phyloP scores from a whole-genome alignment of 495 filamentous ascomycete genomes.

The Rhizodiscina lignyota region DNA sequence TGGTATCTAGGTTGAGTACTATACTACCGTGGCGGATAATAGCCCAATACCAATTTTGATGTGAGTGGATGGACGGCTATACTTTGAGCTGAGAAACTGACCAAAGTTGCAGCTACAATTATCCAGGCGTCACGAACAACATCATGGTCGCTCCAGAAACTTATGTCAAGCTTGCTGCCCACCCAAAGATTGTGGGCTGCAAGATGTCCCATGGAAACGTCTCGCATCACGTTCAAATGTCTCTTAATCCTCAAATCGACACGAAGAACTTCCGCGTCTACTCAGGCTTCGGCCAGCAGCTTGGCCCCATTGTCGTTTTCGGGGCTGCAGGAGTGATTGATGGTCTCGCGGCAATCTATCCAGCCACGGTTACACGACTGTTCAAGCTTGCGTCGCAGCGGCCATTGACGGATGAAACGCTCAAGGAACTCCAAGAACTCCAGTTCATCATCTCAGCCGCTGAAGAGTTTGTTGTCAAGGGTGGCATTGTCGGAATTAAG shows the following conservation, averaged over 20 bases:
- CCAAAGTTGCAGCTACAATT: slow-evolving; percentile 35
- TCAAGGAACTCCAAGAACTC: slow-evolving; percentile 27
- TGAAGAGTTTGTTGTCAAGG: slow-evolving; percentile 41
- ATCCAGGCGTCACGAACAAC: slow-evolving; percentile 48
- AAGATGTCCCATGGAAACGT: slow-evolving; percentile 54
- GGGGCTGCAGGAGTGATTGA: slow-evolving; percentile 48
- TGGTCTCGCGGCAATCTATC: slow-evolving; percentile 44
- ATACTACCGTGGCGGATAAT: slow-evolving; percentile 11
- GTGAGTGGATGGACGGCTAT: slow-evolving; percentile 3
- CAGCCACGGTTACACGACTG: slow-evolving; percentile 37
- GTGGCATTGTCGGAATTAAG: slow-evolving; percentile 43
- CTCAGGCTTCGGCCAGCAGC: slow-evolving; percentile 49
- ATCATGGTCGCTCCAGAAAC: slow-evolving; percentile 36
- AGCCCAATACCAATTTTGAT: slow-evolving; percentile 16
- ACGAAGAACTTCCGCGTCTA: slow-evolving; percentile 38
- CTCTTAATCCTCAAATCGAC: slow-evolving; percentile 29
- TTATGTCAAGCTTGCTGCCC: slow-evolving; percentile 33
- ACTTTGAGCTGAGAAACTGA: not conserved
- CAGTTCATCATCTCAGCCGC: slow-evolving; percentile 39
- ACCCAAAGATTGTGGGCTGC: slow-evolving; percentile 47
- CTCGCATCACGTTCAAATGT: slow-evolving; percentile 41
- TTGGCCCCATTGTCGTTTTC: slow-evolving; percentile 40
- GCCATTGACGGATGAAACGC: slow-evolving; percentile 18
- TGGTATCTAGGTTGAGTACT: too few species aligned
- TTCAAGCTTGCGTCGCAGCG: slow-evolving; percentile 26